Evolutionary conservation across 257 asterid genomes (phyloP).

Genomic region (Anisodus acutangulus): DNA sequence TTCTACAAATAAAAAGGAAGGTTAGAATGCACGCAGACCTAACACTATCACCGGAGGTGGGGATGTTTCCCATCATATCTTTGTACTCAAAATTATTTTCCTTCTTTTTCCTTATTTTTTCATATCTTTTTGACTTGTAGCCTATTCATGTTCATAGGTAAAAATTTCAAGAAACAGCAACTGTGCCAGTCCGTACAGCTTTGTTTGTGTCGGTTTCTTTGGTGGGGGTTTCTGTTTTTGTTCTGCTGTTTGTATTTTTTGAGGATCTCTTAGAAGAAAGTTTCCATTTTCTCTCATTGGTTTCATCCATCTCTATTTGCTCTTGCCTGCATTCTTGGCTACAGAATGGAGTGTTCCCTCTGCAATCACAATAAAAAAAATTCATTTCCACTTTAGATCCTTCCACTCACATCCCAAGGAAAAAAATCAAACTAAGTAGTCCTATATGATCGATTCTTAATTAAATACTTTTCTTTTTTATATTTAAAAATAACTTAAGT

Average conservation of each 20-base stretch:
- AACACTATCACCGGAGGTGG: too few relatives aligned
- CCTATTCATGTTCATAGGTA: not conserved
- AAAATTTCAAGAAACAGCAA: constrained; percentile 64
- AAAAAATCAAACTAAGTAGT: too few relatives aligned
- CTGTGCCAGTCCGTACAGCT: constrained; percentile 61
- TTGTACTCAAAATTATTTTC: not conserved
- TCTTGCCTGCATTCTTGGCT: constrained; percentile 93
- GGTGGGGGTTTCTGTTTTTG: constrained; percentile 31
- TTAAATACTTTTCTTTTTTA: too few relatives aligned
- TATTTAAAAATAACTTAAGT: too few relatives aligned
- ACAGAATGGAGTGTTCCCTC: constrained; percentile 87
- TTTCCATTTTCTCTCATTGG: constrained; percentile 63
- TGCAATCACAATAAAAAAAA: constrained; percentile 40
- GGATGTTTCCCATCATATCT: too few relatives aligned
- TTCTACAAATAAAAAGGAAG: too few relatives aligned
- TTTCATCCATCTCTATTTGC: constrained; percentile 89
- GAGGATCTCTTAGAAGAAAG: constrained; percentile 50
- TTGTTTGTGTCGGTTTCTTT: constrained; percentile 59
- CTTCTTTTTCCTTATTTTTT: not conserved
- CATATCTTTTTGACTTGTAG: not conserved
- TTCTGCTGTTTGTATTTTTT: constrained; percentile 12
- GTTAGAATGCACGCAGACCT: too few relatives aligned
- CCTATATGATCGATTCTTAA: too few relatives aligned
- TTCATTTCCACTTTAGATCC: too few relatives aligned
- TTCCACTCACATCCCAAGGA: too few relatives aligned